Evolutionary conservation across 176 grass and related monocot genomes (phyloP).

Genomic region (Eremochloa ophiuroides): DNA sequence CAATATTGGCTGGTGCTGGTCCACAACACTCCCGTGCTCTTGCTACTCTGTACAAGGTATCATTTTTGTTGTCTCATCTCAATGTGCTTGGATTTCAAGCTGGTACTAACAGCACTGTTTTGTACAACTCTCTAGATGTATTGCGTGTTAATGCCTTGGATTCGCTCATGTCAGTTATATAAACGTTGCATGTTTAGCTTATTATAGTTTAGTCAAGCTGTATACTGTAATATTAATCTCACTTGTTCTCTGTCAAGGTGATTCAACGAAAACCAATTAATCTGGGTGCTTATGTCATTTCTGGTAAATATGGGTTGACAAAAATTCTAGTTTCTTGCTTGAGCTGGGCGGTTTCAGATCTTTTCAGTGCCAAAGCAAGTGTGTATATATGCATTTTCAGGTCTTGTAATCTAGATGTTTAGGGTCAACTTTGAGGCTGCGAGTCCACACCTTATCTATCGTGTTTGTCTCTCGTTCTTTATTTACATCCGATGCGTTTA

Average conservation of each 20-base stretch:
- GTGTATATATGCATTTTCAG: conserved; percentile 1
- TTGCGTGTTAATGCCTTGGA: neutral
- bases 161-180: neutral
- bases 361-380: neutral
- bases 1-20: conserved; percentile 97
- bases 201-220: neutral
- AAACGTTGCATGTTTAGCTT: neutral
- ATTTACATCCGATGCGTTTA: neutral
- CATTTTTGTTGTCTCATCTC: too few relatives aligned
- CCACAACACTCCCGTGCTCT: conserved; percentile 93
- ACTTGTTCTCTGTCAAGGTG: neutral
- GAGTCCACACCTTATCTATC: neutral
- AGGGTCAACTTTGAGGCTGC: neutral
- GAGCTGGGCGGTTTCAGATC: neutral
- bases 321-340: neutral
- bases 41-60: conserved; percentile 94
- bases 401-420: neutral
- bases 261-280: neutral
- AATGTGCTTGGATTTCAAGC: neutral
- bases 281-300: neutral
- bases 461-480: neutral
- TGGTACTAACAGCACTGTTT: neutral
- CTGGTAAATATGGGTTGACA: neutral
- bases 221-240: neutral
- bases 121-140: neutral